Evolutionary conservation across 208 protist genomes (phyloP).

Genomic region (Trypanosoma lewisi): DNA sequence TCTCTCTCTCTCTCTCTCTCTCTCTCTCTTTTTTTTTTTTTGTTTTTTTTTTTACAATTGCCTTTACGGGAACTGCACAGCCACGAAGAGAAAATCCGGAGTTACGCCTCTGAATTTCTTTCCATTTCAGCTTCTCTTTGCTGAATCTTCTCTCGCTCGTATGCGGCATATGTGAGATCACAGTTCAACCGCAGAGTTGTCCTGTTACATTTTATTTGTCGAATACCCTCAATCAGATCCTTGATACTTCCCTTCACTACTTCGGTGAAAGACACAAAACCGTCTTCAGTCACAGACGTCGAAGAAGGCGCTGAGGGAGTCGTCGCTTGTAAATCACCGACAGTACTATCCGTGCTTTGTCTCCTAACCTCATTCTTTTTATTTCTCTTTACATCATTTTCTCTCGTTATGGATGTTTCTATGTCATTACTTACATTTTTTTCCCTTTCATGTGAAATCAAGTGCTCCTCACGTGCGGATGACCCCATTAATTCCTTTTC

Average conservation of each 20-base stretch:
- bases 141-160: conserved; percentile 40
- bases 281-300: not conserved
- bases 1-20: too few species aligned
- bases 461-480: not conserved
- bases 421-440: not conserved
- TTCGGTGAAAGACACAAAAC: conserved; percentile 8
- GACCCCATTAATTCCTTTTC: not conserved
- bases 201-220: conserved; percentile 38
- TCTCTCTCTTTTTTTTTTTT: too few species aligned
- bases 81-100: not conserved
- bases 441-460: too few species aligned
- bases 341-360: not conserved
- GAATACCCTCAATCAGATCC: conserved; percentile 23
- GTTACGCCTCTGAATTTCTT: not conserved
- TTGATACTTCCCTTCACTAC: conserved; percentile 15
- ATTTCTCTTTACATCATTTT: conserved; percentile 1
- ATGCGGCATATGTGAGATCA: conserved; percentile 68
- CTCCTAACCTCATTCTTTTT: not conserved
- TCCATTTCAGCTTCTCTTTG: not conserved
- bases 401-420: not conserved
- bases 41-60: too few species aligned
- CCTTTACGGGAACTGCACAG: too few species aligned
- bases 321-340: not conserved
- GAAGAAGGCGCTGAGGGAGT: not conserved
- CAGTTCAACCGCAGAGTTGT: conserved; percentile 45